Evolutionary conservation across 768 basidiomycete genomes (phyloP).

Genomic region (Podaxis sp.): DNA sequence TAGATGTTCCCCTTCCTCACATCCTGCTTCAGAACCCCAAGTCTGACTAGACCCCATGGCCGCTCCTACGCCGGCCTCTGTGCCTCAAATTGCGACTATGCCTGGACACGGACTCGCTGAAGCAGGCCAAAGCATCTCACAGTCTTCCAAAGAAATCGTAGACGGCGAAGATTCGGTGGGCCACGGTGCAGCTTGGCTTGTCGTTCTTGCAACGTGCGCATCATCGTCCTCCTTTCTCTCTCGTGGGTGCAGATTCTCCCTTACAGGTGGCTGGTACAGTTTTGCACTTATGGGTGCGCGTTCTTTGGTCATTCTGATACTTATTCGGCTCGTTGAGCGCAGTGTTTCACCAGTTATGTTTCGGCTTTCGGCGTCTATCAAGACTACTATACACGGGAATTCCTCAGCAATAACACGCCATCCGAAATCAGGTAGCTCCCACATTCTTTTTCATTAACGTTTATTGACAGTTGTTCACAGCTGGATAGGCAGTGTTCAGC

Average conservation of each 20-base stretch:
- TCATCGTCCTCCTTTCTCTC: not conserved
- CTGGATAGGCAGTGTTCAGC: slow-evolving; percentile 51
- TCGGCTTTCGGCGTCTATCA: slow-evolving; percentile 48
- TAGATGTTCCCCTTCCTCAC: not conserved
- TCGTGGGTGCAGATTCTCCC: not conserved
- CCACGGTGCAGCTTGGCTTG: slow-evolving; percentile 33
- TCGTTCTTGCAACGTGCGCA: slow-evolving; percentile 43
- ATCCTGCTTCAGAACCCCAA: not conserved
- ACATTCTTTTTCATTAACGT: slow-evolving; percentile 1
- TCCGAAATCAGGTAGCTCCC: slow-evolving; percentile 40
- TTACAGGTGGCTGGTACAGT: slow-evolving; percentile 40
- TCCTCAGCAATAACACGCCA: slow-evolving; percentile 35
- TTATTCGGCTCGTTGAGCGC: slow-evolving; percentile 8
- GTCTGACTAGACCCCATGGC: not conserved
- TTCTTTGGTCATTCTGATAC: not conserved
- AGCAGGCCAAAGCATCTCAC: not conserved
- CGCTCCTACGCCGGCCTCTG: not conserved
- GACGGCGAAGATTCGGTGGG: not conserved
- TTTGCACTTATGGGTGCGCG: slow-evolving; percentile 44
- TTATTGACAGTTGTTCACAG: slow-evolving; percentile 22
- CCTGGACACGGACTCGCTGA: not conserved
- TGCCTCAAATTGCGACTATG: not conserved
- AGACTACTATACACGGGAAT: slow-evolving; percentile 43
- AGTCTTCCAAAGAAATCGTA: not conserved
- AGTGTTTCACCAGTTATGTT: slow-evolving; percentile 30